phyloP scores from a whole-genome alignment of 257 asterid genomes.

The Buddleja alternifolia region DNA sequence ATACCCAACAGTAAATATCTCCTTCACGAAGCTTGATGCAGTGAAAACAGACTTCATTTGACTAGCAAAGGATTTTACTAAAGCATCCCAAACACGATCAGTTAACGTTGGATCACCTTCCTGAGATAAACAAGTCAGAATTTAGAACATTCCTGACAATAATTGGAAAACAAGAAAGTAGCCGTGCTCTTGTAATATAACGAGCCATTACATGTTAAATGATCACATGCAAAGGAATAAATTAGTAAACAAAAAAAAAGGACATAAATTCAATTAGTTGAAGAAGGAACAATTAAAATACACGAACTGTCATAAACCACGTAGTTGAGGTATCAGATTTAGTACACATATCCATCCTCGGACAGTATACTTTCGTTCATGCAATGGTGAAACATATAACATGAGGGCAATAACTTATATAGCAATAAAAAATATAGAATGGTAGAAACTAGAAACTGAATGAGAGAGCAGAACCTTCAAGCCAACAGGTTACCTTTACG shows the following conservation, averaged over 20 bases:
- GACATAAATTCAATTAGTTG: neutral
- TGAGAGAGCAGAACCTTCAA: too few species aligned
- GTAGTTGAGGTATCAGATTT: too few species aligned
- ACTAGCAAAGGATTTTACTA: constrained; percentile 85
- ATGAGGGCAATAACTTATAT: neutral
- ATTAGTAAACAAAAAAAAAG: too few species aligned
- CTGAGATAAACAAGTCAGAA: constrained; percentile 45
- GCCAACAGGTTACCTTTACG: too few species aligned
- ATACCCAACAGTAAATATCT: constrained; percentile 86
- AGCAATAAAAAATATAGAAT: neutral
- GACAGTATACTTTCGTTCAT: neutral
- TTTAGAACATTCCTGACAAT: neutral
- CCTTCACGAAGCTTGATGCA: constrained; percentile 94
- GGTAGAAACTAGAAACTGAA: too few species aligned
- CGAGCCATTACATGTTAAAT: neutral
- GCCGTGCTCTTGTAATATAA: neutral
- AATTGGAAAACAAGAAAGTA: neutral
- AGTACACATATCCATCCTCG: neutral
- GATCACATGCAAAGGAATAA: neutral
- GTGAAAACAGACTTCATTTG: constrained; percentile 96
- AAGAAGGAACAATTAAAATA: neutral
- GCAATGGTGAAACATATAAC: neutral
- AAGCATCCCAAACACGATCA: constrained; percentile 92
- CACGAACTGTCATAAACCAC: neutral
- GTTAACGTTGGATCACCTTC: constrained; percentile 90